Evolutionary conservation across 164 flowering plant genomes (phyloP), one percentile per base, ranked within the genome.

Genomic region (Brasenia schreberi): DNA sequence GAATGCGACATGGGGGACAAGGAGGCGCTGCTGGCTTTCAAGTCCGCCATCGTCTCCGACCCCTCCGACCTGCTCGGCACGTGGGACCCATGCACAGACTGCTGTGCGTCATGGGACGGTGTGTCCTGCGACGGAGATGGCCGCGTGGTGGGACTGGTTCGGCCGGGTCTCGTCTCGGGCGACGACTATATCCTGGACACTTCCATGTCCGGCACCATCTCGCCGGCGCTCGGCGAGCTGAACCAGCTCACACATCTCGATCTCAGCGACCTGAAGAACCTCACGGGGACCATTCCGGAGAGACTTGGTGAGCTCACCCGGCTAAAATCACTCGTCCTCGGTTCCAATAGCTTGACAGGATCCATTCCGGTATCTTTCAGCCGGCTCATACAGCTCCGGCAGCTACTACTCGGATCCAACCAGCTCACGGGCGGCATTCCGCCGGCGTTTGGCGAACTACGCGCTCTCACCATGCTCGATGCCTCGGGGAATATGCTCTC

Each of bases 21-120:
- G 75, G 69, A 74, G 67, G 89, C 88, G 17, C 62, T 88, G 33
- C 83, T 86, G 18, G 70, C 66, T 2, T 86, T 88, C 85, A 86
- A 88, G 74, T 45, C 53, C 64, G 72, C 61, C 43, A 84, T 88
- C 79, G 79, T 80, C 5, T 68, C 68, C 0, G 92, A 86, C 78
- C 84, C 88, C 0, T 78, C 81, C 6, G 5, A 65, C 1, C 74
- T 86, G 0, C 68, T 86, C 7, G 23, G 11, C 2, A 68, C 87
- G 18, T 88, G 96, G 96, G 71, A 18, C 0, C 33, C 72, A 4
- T 68, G 82, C 58, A 70, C 85, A 0, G 80, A 84, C 63, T 85
- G 92, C 74, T 89, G 90, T 84, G 68, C 62, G 10, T 1, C 74
- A 4, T 87, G 90, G 96, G 79, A 71, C 4, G 90, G 96, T 45